Evolutionary conservation across 495 filamentous ascomycete genomes (phyloP).

Genomic region (Hypoxylon rickii): DNA sequence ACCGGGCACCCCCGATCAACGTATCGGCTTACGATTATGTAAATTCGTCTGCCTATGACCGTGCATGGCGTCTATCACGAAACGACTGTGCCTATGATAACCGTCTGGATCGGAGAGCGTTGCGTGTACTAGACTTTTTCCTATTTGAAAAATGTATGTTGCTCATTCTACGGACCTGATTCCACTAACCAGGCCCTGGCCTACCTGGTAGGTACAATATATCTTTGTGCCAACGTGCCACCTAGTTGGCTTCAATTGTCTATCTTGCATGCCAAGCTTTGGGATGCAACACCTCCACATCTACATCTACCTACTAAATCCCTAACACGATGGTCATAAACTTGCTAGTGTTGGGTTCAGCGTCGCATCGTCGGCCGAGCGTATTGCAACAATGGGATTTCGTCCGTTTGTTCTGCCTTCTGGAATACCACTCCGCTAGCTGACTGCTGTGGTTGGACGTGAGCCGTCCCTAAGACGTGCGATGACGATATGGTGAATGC

Average conservation of each 20-base stretch:
- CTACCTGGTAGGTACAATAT: too few species aligned
- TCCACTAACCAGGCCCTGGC: too few species aligned
- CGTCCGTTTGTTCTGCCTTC: constrained; percentile 19
- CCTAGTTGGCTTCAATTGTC: constrained; percentile 15
- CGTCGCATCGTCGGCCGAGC: constrained; percentile 21
- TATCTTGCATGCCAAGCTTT: constrained; percentile 39
- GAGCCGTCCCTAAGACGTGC: constrained; percentile 3
- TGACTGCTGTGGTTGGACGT: constrained; percentile 17
- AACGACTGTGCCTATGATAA: too few species aligned
- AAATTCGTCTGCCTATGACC: constrained; percentile 21
- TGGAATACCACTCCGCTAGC: constrained; percentile 20
- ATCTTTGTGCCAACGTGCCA: too few species aligned
- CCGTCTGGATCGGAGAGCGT: too few species aligned
- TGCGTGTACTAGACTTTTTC: too few species aligned
- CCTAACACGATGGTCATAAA: constrained; percentile 15
- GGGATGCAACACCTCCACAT: constrained; percentile 31
- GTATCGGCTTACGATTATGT: constrained; percentile 18
- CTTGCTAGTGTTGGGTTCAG: constrained; percentile 16
- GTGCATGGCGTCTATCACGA: constrained; percentile 19
- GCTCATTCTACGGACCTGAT: too few species aligned
- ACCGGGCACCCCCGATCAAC: constrained; percentile 15
- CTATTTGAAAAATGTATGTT: too few species aligned
- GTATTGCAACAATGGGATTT: constrained; percentile 26
- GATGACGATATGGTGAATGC: constrained; percentile 24
- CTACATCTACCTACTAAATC: constrained; percentile 7